These are phyloP conservation scores for Bonia amplexicaulis DNA, from an alignment of 176 grass and related monocot species.

Conservation along the genomic window DNA sequence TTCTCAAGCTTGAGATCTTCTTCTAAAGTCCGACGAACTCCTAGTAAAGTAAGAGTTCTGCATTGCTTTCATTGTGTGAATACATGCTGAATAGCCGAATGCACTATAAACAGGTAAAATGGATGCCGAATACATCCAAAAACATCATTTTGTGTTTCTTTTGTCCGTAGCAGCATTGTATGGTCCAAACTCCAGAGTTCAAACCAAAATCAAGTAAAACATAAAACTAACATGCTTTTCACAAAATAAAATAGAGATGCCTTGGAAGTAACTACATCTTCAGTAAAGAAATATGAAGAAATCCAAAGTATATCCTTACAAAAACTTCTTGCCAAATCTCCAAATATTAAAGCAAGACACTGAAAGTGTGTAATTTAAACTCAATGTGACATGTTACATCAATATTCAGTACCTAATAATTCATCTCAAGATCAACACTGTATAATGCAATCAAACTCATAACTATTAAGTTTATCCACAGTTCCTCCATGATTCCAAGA, in stretches of 20 bases:
- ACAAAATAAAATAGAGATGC: background rate
- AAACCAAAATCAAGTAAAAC: constrained; percentile 28
- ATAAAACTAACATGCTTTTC: background rate
- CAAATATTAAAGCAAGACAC: background rate
- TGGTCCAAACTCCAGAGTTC: background rate
- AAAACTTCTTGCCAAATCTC: background rate
- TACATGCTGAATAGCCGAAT: constrained; percentile 18
- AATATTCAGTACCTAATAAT: background rate
- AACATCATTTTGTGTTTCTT: background rate
- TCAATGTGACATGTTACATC: background rate
- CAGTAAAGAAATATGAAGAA: background rate
- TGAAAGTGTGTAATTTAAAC: background rate
- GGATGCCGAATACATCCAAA: background rate
- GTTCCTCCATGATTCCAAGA: background rate
- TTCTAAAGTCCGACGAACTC: constrained; percentile 85
- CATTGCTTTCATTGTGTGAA: constrained; percentile 40
- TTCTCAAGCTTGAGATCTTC: constrained; percentile 76
- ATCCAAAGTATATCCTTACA: background rate
- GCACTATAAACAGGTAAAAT: constrained; percentile 8
- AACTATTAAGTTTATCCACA: background rate
- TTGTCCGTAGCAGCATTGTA: background rate
- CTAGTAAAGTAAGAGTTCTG: constrained; percentile 76
- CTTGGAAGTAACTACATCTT: background rate
- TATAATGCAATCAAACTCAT: background rate
- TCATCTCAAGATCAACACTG: background rate